Conservation (phyloP, 768 basidiomycete genomes). For the Trametes gibbosa region DNA sequence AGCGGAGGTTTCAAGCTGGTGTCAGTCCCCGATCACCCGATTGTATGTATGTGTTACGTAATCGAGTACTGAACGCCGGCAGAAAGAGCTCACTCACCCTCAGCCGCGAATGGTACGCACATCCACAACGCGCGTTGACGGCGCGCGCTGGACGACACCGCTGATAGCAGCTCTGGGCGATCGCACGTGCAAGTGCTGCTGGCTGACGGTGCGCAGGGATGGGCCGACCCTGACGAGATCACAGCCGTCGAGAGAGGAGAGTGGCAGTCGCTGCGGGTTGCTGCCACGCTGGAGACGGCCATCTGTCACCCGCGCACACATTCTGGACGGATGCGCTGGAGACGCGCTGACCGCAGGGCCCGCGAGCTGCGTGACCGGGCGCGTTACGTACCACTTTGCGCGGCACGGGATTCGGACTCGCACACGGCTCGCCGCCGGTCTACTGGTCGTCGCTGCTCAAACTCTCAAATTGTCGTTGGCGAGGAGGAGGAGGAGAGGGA, state of each 20-base stretch:
- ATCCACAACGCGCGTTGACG: too few relatives aligned
- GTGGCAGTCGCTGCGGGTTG: not conserved
- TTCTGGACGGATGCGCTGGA: not conserved
- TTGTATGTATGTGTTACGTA: not conserved
- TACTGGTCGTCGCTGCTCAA: not conserved
- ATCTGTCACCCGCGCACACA: not conserved
- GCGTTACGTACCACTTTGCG: not conserved
- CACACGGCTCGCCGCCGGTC: too few relatives aligned
- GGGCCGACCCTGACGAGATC: not conserved
- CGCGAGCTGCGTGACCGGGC: not conserved
- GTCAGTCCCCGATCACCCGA: not conserved
- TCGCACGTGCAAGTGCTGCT: not conserved
- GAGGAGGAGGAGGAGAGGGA: not conserved
- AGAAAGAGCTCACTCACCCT: not conserved
- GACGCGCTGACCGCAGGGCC: not conserved
- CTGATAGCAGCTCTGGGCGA: not conserved
- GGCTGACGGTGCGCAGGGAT: not conserved
- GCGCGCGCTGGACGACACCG: too few relatives aligned
- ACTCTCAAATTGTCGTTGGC: too few relatives aligned
- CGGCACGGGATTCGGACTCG: not conserved
- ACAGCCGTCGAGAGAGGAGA: not conserved
- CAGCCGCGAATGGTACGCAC: too few relatives aligned
- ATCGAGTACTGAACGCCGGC: conserved; percentile 3
- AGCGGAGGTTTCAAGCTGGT: too few relatives aligned
- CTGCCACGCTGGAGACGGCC: not conserved